Conservation (phyloP, 2,329 filamentous ascomycete genomes). For the Cordyceps cateniannulata region DNA sequence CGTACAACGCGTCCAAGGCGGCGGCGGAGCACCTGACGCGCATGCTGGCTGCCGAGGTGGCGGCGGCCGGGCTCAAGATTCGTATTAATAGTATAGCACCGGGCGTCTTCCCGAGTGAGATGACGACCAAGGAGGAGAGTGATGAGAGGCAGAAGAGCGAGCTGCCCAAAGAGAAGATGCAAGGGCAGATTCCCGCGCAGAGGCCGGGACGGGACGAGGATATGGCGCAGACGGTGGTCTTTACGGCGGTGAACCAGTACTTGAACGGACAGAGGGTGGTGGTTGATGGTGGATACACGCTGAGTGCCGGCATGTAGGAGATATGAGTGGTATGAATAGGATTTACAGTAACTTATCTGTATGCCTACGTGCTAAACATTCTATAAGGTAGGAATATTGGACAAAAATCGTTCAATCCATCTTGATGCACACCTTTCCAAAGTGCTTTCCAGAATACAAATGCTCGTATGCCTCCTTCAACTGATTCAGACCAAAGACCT, state of each 20-base stretch:
- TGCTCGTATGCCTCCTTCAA: constrained; percentile 28
- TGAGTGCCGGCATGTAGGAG: constrained; percentile 29
- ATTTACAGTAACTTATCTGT: too few species aligned
- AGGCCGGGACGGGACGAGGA: constrained; percentile 65
- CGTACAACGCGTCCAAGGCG: constrained; percentile 59
- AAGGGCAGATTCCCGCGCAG: constrained; percentile 54
- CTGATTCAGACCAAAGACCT: constrained; percentile 33
- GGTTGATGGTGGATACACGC: constrained; percentile 39
- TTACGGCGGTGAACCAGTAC: constrained; percentile 37
- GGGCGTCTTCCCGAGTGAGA: constrained; percentile 65
- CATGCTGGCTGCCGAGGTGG: constrained; percentile 57
- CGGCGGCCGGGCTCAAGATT: constrained; percentile 51
- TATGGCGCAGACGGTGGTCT: constrained; percentile 62
- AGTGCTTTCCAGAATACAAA: constrained; percentile 18
- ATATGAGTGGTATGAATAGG: neutral
- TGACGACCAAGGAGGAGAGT: constrained; percentile 50
- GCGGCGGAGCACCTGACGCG: constrained; percentile 58
- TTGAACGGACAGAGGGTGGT: constrained; percentile 37
- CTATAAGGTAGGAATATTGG: neutral
- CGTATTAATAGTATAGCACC: constrained; percentile 71
- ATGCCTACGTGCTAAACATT: too few species aligned
- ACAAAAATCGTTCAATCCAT: neutral
- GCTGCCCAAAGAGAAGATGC: constrained; percentile 50
- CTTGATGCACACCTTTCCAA: constrained; percentile 29
- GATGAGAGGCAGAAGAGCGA: constrained; percentile 50